Conservation (phyloP, 2,329 filamentous ascomycete genomes). For the Monosporascus sp. region DNA sequence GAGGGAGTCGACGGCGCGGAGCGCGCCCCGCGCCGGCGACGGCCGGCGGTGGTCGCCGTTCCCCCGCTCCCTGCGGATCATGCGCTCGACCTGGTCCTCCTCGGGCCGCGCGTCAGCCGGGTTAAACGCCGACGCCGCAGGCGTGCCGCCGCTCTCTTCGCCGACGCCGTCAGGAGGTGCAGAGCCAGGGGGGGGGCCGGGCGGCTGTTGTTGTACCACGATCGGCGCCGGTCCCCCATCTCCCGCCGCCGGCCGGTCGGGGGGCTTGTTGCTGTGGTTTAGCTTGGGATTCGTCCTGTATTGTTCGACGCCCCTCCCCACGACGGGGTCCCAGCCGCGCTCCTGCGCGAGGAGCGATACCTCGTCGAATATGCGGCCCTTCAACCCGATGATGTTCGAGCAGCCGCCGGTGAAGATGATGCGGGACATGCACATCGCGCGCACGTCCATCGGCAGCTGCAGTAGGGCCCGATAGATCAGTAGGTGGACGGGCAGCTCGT, state of each 20-base stretch:
- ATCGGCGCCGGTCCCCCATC: slow-evolving; percentile 10
- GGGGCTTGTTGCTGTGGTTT: slow-evolving; percentile 22
- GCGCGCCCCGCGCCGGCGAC: slow-evolving; percentile 45
- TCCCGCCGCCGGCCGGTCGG: slow-evolving; percentile 16
- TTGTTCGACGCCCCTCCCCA: slow-evolving; percentile 61
- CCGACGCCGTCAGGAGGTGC: background rate
- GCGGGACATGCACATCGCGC: slow-evolving; percentile 80
- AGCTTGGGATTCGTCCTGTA: slow-evolving; percentile 42
- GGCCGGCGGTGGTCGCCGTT: slow-evolving; percentile 27
- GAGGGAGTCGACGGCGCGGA: slow-evolving; percentile 63
- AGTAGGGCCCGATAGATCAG: slow-evolving; percentile 74
- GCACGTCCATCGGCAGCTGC: slow-evolving; percentile 72
- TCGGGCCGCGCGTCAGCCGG: slow-evolving; percentile 43
- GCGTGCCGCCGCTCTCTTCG: too few species aligned
- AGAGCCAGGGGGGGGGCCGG: background rate
- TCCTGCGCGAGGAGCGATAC: slow-evolving; percentile 60
- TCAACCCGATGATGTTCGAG: slow-evolving; percentile 73
- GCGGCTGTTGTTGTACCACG: slow-evolving; percentile 8
- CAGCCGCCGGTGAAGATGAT: slow-evolving; percentile 83
- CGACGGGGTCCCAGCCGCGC: slow-evolving; percentile 72
- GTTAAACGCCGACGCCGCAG: slow-evolving; percentile 24
- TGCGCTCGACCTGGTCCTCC: slow-evolving; percentile 52
- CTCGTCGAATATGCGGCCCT: slow-evolving; percentile 70
- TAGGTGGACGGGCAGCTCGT: slow-evolving; percentile 73
- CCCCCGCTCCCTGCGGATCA: slow-evolving; percentile 40